Evolutionary conservation across 495 filamentous ascomycete genomes (phyloP).

Genomic region (Penicillium argentinense): DNA sequence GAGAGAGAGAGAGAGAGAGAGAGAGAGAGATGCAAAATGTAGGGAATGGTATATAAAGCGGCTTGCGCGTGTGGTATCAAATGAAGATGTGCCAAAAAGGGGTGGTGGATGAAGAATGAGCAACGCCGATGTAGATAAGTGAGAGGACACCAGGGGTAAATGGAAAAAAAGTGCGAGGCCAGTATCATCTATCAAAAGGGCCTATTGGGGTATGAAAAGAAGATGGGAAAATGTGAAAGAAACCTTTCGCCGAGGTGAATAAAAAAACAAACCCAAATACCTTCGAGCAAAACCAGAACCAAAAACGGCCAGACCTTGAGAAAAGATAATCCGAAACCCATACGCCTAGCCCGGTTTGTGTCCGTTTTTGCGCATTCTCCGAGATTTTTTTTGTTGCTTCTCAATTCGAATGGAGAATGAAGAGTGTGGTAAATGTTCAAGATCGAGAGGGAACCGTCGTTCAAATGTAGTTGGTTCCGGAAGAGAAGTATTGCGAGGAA

Average conservation of each 20-base stretch:
- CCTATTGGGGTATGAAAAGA: slow-evolving; percentile 45
- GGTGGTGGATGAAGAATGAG: slow-evolving; percentile 25
- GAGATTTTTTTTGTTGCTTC: slow-evolving; percentile 27
- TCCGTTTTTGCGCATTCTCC: slow-evolving; percentile 29
- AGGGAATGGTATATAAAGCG: slow-evolving; percentile 33
- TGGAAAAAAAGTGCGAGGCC: slow-evolving; percentile 36
- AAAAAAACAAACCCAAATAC: slow-evolving; percentile 14
- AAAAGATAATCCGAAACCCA: slow-evolving; percentile 33
- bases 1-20: slow-evolving; percentile 21
- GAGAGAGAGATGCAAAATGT: slow-evolving; percentile 21
- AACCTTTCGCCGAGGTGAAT: too few species aligned
- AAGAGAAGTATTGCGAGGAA: slow-evolving; percentile 66
- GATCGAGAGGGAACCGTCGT: slow-evolving; percentile 4
- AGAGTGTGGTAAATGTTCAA: slow-evolving; percentile 12
- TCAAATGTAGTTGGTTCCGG: slow-evolving; percentile 53
- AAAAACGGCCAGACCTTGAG: slow-evolving; percentile 27
- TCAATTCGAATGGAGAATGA: slow-evolving; percentile 17
- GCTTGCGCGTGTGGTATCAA: slow-evolving; percentile 41
- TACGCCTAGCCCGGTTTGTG: slow-evolving; percentile 38
- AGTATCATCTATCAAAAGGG: slow-evolving; percentile 41
- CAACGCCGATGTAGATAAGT: slow-evolving; percentile 24
- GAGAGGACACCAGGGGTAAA: slow-evolving; percentile 27
- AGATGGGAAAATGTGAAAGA: slow-evolving; percentile 19
- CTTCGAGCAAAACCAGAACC: slow-evolving; percentile 15
- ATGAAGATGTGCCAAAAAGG: slow-evolving; percentile 12